Conservation (phyloP, 164 flowering plant genomes). For the Vitis cinerea region DNA sequence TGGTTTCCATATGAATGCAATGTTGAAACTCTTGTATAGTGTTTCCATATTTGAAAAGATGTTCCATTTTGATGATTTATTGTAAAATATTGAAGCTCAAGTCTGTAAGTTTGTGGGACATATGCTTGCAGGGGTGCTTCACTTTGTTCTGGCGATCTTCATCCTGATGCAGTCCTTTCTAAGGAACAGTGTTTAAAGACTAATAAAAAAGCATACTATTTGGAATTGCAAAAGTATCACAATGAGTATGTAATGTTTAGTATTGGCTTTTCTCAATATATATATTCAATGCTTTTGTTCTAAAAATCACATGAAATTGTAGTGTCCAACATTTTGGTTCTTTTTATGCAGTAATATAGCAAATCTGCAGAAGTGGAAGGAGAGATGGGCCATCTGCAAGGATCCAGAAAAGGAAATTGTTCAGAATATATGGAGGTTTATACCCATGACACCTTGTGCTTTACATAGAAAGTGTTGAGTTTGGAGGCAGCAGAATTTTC, state of each 20-base stretch:
- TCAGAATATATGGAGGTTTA: slow-evolving; percentile 52
- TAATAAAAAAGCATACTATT: slow-evolving; percentile 55
- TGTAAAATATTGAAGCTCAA: not conserved
- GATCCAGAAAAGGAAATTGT: slow-evolving; percentile 61
- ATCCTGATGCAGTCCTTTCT: slow-evolving; percentile 67
- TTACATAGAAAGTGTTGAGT: slow-evolving; percentile 4
- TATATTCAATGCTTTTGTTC: not conserved
- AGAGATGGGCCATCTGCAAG: slow-evolving; percentile 52
- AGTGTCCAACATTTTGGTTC: not conserved
- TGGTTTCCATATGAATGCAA: not conserved
- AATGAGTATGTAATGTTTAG: slow-evolving; percentile 47
- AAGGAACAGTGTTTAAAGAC: slow-evolving; percentile 43
- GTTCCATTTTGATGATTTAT: not conserved
- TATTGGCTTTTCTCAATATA: not conserved
- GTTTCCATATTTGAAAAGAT: not conserved
- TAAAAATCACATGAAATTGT: not conserved
- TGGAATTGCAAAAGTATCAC: slow-evolving; percentile 68
- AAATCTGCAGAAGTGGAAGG: slow-evolving; percentile 59
- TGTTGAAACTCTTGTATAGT: not conserved
- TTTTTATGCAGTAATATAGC: slow-evolving; percentile 63
- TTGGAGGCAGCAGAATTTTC: not conserved
- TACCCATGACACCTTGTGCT: not conserved
- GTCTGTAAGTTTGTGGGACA: not conserved
- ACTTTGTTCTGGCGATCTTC: slow-evolving; percentile 74
- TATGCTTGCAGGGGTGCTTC: slow-evolving; percentile 66